These are phyloP conservation scores for Podila epicladia DNA, from an alignment of 192 early-diverging fungal species.

Conservation along the genomic window DNA sequence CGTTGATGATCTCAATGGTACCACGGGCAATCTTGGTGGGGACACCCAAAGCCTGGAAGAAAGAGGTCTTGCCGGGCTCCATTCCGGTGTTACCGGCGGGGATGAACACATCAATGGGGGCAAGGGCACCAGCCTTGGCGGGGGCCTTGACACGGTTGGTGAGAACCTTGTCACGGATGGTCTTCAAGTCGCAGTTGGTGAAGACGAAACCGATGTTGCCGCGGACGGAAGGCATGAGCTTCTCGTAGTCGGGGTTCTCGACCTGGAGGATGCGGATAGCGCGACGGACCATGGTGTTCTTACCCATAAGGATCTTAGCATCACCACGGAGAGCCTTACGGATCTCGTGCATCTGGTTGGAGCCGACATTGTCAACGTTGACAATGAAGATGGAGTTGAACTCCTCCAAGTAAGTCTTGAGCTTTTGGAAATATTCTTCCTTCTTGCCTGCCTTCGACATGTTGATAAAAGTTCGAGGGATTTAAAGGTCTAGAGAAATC, in stretches of 20 bases:
- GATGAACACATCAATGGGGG: constrained; percentile 93
- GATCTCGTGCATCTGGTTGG: constrained; percentile 99
- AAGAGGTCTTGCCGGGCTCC: constrained; percentile 99
- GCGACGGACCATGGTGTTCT: constrained; percentile 99
- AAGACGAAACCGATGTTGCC: constrained; percentile 99
- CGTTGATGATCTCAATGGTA: constrained; percentile 99
- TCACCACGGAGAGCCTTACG: constrained; percentile 90
- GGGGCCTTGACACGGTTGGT: constrained; percentile 95
- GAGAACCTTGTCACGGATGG: constrained; percentile 89
- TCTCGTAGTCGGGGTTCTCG: constrained; percentile 88
- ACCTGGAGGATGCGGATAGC: constrained; percentile 68
- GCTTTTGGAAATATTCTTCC: constrained; percentile 95
- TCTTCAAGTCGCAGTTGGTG: constrained; percentile 98
- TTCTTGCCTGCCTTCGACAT: constrained; percentile 99
- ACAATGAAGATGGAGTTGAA: constrained; percentile 99
- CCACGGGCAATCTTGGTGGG: constrained; percentile 99
- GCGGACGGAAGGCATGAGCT: constrained; percentile 83
- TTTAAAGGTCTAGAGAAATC: constrained; percentile 54
- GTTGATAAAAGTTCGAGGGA: constrained; percentile 78
- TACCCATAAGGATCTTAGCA: constrained; percentile 98
- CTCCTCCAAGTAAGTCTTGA: constrained; percentile 87
- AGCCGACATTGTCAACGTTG: constrained; percentile 99
- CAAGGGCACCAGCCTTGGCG: constrained; percentile 94
- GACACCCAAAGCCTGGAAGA: constrained; percentile 99
- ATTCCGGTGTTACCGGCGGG: constrained; percentile 99